Conservation (phyloP, 768 basidiomycete species). For the Pleurotus eryngii region DNA sequence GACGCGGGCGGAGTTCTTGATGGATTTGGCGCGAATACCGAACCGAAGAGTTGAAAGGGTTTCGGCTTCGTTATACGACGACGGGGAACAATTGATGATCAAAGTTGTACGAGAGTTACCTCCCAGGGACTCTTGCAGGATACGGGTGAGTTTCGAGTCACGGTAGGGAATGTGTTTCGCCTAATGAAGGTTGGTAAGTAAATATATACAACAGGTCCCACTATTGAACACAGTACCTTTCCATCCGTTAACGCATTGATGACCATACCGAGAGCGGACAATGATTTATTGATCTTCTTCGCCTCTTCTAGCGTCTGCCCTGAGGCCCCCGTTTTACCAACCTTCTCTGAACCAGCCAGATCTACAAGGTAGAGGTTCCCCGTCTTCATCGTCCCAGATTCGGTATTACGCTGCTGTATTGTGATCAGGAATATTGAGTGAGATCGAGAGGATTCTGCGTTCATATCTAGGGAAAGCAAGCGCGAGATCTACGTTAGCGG, state of each 20-base stretch:
- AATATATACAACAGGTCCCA: constrained; percentile 6
- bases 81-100: constrained; percentile 99
- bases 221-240: constrained; percentile 55
- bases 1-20: constrained; percentile 99
- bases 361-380: constrained; percentile 98
- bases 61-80: constrained; percentile 95
- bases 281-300: constrained; percentile 99
- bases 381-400: constrained; percentile 92
- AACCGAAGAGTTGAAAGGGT: constrained; percentile 97
- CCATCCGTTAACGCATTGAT: constrained; percentile 97
- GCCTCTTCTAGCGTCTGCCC: constrained; percentile 99
- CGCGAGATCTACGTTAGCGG: not conserved
- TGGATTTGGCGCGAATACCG: constrained; percentile 99
- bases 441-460: constrained; percentile 97
- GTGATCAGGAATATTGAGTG: constrained; percentile 99
- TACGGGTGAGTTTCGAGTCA: constrained; percentile 98
- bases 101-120: constrained; percentile 94
- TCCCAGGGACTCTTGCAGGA: constrained; percentile 96
- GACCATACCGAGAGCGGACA: constrained; percentile 98
- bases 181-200: constrained; percentile 36
- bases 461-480: constrained; percentile 74
- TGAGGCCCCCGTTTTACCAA: constrained; percentile 98
- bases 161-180: constrained; percentile 97
- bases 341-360: constrained; percentile 97
- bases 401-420: constrained; percentile 94